phyloP scores from a whole-genome alignment of 73 alveolate genomes.

The Uronychia binucleata region DNA sequence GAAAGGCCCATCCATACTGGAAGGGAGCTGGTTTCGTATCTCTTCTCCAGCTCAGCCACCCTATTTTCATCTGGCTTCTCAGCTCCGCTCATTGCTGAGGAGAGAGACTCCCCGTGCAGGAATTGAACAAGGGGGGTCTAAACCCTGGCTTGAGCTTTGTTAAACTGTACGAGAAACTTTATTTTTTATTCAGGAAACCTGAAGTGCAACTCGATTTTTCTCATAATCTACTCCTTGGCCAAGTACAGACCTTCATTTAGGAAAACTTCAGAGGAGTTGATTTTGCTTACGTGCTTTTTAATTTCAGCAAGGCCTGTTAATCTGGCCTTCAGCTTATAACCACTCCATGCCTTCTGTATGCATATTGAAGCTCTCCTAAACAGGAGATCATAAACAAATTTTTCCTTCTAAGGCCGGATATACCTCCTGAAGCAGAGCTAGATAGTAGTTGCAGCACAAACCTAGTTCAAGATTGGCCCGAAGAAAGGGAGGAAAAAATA shows the following conservation, averaged over 20 bases:
- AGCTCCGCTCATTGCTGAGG: background rate
- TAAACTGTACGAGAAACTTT: background rate
- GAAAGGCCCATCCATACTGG: background rate
- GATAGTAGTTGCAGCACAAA: constrained; percentile 36
- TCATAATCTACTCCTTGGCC: constrained; percentile 8
- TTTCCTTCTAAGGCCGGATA: background rate
- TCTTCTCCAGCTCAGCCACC: background rate
- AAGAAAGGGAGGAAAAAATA: constrained; percentile 2
- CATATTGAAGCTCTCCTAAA: constrained; percentile 50
- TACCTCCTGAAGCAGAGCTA: background rate
- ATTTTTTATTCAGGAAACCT: background rate
- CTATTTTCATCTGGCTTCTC: background rate
- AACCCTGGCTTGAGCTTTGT: background rate
- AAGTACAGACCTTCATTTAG: constrained; percentile 43
- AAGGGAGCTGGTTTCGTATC: background rate
- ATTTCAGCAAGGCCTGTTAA: constrained; percentile 33
- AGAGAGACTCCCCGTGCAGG: background rate
- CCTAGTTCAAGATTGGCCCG: background rate
- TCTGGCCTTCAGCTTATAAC: constrained; percentile 38
- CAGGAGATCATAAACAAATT: constrained; percentile 2
- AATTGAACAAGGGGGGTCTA: background rate
- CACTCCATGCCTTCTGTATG: constrained; percentile 41
- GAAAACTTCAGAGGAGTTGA: constrained; percentile 17
- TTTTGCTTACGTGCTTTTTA: constrained; percentile 16
- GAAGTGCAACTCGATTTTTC: background rate